A percentile compares a stretch with the other conserved stretches of the same genome.
Evolutionary conservation across 305 asterid genomes (phyloP).

Genomic region (Petunia hybrid): DNA sequence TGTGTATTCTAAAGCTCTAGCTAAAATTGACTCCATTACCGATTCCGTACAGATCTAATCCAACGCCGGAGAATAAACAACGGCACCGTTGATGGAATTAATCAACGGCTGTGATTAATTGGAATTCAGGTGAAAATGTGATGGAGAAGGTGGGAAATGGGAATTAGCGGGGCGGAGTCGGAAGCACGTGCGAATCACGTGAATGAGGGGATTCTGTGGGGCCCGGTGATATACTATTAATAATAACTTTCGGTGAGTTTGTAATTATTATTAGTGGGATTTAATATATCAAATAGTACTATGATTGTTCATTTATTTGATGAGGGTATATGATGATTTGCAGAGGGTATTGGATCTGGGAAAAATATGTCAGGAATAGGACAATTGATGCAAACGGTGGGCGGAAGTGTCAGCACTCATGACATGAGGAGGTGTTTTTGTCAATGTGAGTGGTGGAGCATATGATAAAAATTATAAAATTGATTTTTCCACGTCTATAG

Average conservation of each 20-base stretch:
- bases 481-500: not conserved
- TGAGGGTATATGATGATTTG: no score
- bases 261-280: no score
- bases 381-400: slow-evolving; percentile 37
- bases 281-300: no score
- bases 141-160: not conserved
- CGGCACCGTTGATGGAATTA: not conserved
- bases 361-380: slow-evolving; percentile 30
- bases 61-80: not conserved
- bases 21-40: slow-evolving; percentile 86
- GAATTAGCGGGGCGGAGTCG: slow-evolving; percentile 14
- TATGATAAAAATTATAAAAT: slow-evolving; percentile 12
- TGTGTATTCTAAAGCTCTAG: slow-evolving; percentile 93
- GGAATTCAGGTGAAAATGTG: slow-evolving; percentile 31
- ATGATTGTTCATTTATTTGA: no score
- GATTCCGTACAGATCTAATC: slow-evolving; percentile 12
- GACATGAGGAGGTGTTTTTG: slow-evolving; percentile 34
- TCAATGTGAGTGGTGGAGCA: slow-evolving; percentile 16
- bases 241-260: slow-evolving; percentile 48
- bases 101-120: not conserved
- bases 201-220: slow-evolving; percentile 43
- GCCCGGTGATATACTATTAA: slow-evolving; percentile 8
- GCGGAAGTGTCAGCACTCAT: slow-evolving; percentile 41
- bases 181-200: slow-evolving; percentile 50
- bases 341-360: slow-evolving; percentile 54